Conservation (phyloP, 768 basidiomycete species). For the Leucocoprinus sp. region DNA sequence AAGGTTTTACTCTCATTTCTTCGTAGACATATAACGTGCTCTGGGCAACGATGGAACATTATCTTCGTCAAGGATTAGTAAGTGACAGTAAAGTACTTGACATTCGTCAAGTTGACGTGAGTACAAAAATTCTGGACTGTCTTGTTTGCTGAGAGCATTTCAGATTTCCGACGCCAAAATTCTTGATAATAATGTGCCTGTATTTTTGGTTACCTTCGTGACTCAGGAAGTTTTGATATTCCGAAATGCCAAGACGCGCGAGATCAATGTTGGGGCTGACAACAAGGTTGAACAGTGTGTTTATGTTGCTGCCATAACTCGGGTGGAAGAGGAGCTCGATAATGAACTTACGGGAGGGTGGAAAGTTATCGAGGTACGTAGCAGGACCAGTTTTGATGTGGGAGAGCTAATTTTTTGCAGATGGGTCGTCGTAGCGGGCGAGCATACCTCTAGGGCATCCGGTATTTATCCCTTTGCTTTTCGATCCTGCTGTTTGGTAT, state of each 20-base stretch:
- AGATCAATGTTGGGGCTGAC: constrained; percentile 81
- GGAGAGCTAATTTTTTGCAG: constrained; percentile 16
- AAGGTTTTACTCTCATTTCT: constrained; percentile 8
- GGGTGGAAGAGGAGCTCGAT: constrained; percentile 78
- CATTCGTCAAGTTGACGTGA: constrained; percentile 93
- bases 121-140: constrained; percentile 20
- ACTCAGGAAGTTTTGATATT: constrained; percentile 94
- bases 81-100: constrained; percentile 93
- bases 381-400: not conserved
- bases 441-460: constrained; percentile 33
- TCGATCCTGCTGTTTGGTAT: constrained; percentile 18
- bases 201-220: constrained; percentile 84
- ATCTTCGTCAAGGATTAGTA: constrained; percentile 81
- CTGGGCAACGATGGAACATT: constrained; percentile 96
- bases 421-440: constrained; percentile 39
- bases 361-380: constrained; percentile 90
- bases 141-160: not conserved
- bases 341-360: constrained; percentile 96
- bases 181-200: constrained; percentile 82
- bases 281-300: constrained; percentile 88
- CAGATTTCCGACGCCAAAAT: constrained; percentile 84
- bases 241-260: constrained; percentile 83
- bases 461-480: no score
- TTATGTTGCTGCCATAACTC: constrained; percentile 88
- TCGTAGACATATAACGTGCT: constrained; percentile 91